Conservation (phyloP, 2,329 filamentous ascomycete species). For the Shiraia bambusicola region DNA sequence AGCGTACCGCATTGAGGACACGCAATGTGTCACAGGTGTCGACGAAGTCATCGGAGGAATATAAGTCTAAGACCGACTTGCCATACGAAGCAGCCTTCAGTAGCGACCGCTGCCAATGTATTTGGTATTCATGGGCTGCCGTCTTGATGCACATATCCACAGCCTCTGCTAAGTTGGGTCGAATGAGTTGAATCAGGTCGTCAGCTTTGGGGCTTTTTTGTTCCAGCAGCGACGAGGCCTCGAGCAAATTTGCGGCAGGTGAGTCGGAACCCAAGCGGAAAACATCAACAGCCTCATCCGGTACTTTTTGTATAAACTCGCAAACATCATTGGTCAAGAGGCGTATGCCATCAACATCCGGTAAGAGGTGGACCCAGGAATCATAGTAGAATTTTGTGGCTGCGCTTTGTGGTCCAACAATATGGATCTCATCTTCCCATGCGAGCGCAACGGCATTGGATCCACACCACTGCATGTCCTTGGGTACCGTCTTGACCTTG, state of each 20-base stretch:
- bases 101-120: slow-evolving; percentile 91
- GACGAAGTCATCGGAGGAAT: slow-evolving; percentile 98
- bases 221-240: slow-evolving; percentile 88
- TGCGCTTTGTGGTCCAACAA: slow-evolving; percentile 81
- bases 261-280: slow-evolving; percentile 88
- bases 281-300: slow-evolving; percentile 80
- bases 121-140: slow-evolving; percentile 85
- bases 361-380: slow-evolving; percentile 82
- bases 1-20: slow-evolving; percentile 88
- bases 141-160: slow-evolving; percentile 93
- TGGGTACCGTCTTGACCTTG: slow-evolving; percentile 78
- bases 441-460: slow-evolving; percentile 90
- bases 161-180: slow-evolving; percentile 82
- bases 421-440: slow-evolving; percentile 96
- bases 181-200: slow-evolving; percentile 94
- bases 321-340: slow-evolving; percentile 92
- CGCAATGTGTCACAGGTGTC: slow-evolving; percentile 95
- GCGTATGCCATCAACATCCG: slow-evolving; percentile 86
- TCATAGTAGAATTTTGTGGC: slow-evolving; percentile 85
- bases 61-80: slow-evolving; percentile 94
- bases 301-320: slow-evolving; percentile 94
- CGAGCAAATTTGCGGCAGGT: slow-evolving; percentile 86
- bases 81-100: slow-evolving; percentile 97
- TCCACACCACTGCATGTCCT: slow-evolving; percentile 93
- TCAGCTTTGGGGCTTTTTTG: slow-evolving; percentile 95